Evolutionary conservation across 2,329 filamentous ascomycete genomes (phyloP), one percentile per base, ranked within the genome.

Genomic region (Lasiodiplodia theobromae): DNA sequence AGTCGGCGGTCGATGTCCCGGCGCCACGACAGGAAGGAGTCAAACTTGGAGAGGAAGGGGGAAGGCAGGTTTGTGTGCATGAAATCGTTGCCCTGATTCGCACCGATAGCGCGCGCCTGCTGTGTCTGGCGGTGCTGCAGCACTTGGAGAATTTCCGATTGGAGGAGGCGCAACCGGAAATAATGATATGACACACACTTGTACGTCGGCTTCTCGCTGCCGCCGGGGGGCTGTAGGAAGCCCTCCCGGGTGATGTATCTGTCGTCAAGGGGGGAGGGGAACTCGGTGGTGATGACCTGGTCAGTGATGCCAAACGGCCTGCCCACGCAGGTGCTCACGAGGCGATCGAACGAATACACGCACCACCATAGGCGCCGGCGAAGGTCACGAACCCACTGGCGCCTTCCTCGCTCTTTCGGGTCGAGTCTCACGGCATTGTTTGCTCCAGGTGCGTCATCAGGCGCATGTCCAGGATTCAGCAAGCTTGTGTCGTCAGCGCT

Each of bases 221-320:
- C 86, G 0, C 83, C 78, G 1, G 85, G 83, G 4, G 89, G 86
- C 12, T 88, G 85, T 38, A 88, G 74, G 73, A 97, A 91, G 11
- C 95, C 94, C 21, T 86, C 85, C 10, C 90, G 88, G 0, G 93
- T 97, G 74, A 98, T 97, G 76, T 91, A 94, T 70, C 89, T 87
- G 79, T 98, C 95, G 74, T 97, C 94, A 49, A 97, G 84, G 66
- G 94, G 80, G 3, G 93, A 97, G 1, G 95, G 95, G 72, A 97
- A 96, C 75, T 97, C 93, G 0, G 95, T 97, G 16, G 95, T 98
- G 74, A 98, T 93, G 71, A 97, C 93, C 77, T 97, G 92, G 81
- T 98, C 96, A n/a, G 92, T 94, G 71, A 98, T 93, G 37, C 95
- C 94, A 75, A 97, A 96, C 7, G 95, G 96, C 67, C 95, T 86